These are phyloP conservation scores for Naganishia antarctica DNA, from an alignment of 768 basidiomycete species.

Conservation along the genomic window DNA sequence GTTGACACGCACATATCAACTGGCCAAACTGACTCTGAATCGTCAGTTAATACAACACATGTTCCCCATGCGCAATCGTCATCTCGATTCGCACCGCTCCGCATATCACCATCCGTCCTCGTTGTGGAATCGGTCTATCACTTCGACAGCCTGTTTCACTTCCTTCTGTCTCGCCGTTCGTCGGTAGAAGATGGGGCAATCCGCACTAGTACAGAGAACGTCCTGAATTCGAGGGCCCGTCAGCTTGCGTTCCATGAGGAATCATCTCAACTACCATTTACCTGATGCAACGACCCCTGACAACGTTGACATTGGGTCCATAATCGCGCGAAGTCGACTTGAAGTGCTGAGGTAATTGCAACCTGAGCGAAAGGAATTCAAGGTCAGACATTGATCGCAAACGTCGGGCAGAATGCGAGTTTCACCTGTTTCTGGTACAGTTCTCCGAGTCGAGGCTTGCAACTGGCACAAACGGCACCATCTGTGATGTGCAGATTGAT, in stretches of 20 bases:
- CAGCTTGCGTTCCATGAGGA: neutral
- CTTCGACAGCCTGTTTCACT: constrained; percentile 73
- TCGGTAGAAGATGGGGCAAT: constrained; percentile 99
- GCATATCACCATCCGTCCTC: constrained; percentile 43
- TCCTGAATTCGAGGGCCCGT: constrained; percentile 56
- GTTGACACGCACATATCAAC: too few species aligned
- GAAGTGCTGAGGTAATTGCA: constrained; percentile 64
- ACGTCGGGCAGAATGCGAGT: neutral
- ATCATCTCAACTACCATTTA: constrained; percentile 21
- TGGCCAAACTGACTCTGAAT: too few species aligned
- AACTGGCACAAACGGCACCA: constrained; percentile 92
- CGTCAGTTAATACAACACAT: neutral
- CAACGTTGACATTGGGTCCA: constrained; percentile 99
- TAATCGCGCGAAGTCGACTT: constrained; percentile 85
- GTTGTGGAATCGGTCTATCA: constrained; percentile 75
- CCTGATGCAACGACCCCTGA: constrained; percentile 93
- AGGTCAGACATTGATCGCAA: neutral
- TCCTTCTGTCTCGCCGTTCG: constrained; percentile 97
- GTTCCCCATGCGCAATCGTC: neutral
- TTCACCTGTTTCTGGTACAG: constrained; percentile 84
- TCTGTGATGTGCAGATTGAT: constrained; percentile 52
- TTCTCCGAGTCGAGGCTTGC: constrained; percentile 75
- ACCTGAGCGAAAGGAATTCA: constrained; percentile 44
- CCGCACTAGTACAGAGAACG: constrained; percentile 90
- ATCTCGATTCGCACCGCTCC: neutral